Evolutionary conservation across 2,329 filamentous ascomycete species (phyloP).

Genomic region (Aspergillus brasiliensis): DNA sequence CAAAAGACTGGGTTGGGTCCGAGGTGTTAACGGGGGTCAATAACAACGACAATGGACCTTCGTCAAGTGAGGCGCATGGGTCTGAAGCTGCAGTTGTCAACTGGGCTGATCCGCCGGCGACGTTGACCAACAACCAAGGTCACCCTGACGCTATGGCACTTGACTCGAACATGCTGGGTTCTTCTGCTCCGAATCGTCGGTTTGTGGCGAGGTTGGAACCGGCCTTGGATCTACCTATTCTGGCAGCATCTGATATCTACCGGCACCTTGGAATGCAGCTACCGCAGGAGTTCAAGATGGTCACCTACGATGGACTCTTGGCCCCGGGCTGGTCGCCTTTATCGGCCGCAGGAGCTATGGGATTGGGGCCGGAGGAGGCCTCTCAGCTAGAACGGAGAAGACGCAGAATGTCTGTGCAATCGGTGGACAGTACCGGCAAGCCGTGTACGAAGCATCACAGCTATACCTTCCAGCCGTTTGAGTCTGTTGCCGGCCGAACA

Average conservation of each 20-base stretch:
- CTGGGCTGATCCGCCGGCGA: constrained; percentile 43
- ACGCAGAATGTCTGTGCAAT: constrained; percentile 35
- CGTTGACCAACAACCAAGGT: constrained; percentile 35
- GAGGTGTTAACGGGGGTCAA: constrained; percentile 36
- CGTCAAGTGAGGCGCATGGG: constrained; percentile 23
- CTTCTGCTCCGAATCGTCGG: constrained; percentile 45
- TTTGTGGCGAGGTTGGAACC: constrained; percentile 48
- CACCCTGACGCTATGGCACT: constrained; percentile 40
- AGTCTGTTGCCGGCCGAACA: constrained; percentile 43
- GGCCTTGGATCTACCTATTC: constrained; percentile 44
- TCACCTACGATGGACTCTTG: constrained; percentile 43
- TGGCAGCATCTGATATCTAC: constrained; percentile 45
- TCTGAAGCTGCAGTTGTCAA: constrained; percentile 37
- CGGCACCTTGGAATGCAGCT: constrained; percentile 43
- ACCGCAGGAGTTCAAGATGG: constrained; percentile 42
- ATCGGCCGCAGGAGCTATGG: constrained; percentile 24
- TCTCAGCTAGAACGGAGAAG: constrained; percentile 33
- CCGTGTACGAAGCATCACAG: constrained; percentile 38
- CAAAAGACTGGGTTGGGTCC: constrained; percentile 46
- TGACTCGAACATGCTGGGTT: constrained; percentile 40
- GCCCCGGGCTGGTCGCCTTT: constrained; percentile 34
- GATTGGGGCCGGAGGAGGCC: constrained; percentile 29
- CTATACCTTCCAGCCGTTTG: constrained; percentile 48
- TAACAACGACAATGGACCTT: constrained; percentile 23
- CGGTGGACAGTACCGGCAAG: constrained; percentile 34